A percentile compares a stretch with the other conserved stretches of the same genome.
These are phyloP conservation scores for Backusella sp. DNA, from an alignment of 192 early-diverging fungal genomes.

Conservation along the genomic window DNA sequence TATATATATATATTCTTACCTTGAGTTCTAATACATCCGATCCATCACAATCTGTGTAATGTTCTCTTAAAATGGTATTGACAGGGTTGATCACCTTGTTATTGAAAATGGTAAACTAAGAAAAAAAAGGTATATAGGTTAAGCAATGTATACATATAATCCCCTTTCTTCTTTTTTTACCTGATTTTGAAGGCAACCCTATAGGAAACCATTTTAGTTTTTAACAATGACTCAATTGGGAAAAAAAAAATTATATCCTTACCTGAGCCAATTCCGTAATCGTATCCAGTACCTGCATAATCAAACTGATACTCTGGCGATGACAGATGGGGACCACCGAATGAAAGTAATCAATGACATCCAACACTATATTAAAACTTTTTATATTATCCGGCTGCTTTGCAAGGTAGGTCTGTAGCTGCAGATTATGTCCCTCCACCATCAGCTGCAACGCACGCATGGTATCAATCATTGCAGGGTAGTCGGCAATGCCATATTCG, in stretches of 20 bases:
- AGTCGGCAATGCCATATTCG: conserved; percentile 14
- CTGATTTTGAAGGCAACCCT: conserved; percentile 28
- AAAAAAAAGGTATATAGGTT: not conserved
- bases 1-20: not conserved
- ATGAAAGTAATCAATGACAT: conserved; percentile 26
- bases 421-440: conserved; percentile 28
- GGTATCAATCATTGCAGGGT: conserved; percentile 18
- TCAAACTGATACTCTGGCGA: conserved; percentile 21
- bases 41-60: conserved; percentile 15
- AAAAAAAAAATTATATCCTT: no score
- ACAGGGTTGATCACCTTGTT: conserved; percentile 25
- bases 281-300: conserved; percentile 26
- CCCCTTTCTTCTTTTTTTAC: not conserved
- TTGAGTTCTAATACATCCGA: conserved; percentile 21
- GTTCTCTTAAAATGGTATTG: conserved; percentile 20
- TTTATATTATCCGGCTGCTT: conserved; percentile 30
- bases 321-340: conserved; percentile 21
- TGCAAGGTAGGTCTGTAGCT: conserved; percentile 21
- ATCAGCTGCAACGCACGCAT: conserved; percentile 28
- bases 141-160: no score
- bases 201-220: not conserved
- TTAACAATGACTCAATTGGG: not conserved
- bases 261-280: conserved; percentile 27
- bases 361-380: conserved; percentile 28
- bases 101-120: conserved; percentile 26